Evolutionary conservation across 73 alveolate genomes (phyloP).

Genomic region (Breviolum minutum): DNA sequence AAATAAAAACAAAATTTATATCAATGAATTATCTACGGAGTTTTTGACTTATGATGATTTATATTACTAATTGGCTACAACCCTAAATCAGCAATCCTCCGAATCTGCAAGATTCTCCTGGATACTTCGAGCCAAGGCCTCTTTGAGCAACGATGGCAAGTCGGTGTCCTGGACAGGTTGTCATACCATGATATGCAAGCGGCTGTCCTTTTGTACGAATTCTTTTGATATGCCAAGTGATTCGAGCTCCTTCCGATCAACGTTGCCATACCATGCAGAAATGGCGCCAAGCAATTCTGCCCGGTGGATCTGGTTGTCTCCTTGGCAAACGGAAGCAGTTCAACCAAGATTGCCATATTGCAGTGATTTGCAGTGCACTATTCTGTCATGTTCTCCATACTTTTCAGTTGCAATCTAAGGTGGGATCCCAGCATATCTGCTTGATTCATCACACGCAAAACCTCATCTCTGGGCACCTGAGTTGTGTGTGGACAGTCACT

Average conservation of each 20-base stretch:
- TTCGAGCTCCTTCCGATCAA: conserved; percentile 71
- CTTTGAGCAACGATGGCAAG: conserved; percentile 53
- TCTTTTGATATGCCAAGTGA: not conserved
- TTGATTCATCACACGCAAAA: conserved; percentile 60
- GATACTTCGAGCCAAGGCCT: conserved; percentile 80
- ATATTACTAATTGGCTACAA: no score
- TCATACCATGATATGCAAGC: not conserved
- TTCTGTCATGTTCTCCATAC: not conserved
- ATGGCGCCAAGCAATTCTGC: conserved; percentile 87
- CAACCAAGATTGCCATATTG: not conserved
- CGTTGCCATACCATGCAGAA: conserved; percentile 91
- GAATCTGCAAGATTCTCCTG: not conserved
- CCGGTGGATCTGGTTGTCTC: conserved; percentile 62
- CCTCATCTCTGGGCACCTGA: conserved; percentile 72
- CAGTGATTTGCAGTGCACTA: not conserved
- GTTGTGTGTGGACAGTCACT: not conserved
- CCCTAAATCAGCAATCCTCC: not conserved
- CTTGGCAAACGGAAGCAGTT: not conserved
- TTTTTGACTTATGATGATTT: no score
- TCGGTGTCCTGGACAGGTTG: conserved; percentile 53
- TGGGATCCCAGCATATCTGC: conserved; percentile 27
- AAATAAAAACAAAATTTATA: no score
- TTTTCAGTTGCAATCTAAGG: not conserved
- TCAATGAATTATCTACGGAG: no score
- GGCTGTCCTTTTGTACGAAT: not conserved